phyloP scores from a whole-genome alignment of 345 rosid species.

The Capsella bursapastoris region DNA sequence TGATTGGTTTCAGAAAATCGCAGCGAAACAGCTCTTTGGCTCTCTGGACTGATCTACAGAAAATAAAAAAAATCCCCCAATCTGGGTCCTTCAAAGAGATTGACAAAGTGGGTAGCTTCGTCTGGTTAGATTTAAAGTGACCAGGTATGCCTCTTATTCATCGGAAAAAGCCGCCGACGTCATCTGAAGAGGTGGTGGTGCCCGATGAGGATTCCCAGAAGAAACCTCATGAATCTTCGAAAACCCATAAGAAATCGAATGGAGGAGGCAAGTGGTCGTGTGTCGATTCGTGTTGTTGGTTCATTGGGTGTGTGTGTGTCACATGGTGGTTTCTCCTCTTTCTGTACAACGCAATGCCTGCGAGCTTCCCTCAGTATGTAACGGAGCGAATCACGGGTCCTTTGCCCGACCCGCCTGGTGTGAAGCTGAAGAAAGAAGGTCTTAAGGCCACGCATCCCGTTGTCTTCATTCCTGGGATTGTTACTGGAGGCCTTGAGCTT shows the following conservation, averaged over 20 bases:
- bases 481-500: conserved; percentile 91
- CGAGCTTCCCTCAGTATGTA: conserved; percentile 81
- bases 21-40: conserved; percentile 34
- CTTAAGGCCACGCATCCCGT: conserved; percentile 81
- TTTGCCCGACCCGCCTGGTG: conserved; percentile 88
- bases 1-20: conserved; percentile 34
- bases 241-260: conserved; percentile 36
- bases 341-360: conserved; percentile 85
- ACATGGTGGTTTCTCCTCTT: conserved; percentile 91
- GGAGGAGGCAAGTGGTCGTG: conserved; percentile 68
- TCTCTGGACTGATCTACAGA: conserved; percentile 31
- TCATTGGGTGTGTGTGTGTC: conserved; percentile 78
- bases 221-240: conserved; percentile 34
- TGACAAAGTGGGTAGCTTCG: conserved; percentile 10
- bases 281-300: conserved; percentile 88
- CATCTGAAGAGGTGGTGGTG: conserved; percentile 7
- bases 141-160: conserved; percentile 36
- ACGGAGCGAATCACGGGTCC: conserved; percentile 98
- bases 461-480: conserved; percentile 94
- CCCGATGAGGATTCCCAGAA: conserved; percentile 28
- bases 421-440: conserved; percentile 85
- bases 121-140: background rate
- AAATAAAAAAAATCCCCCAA: conserved; percentile 9
- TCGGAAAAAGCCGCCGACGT: conserved; percentile 34
- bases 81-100: conserved; percentile 1